Evolutionary conservation across 169 alveolate genomes (phyloP).

Genomic region (Amoebophrya sp.): DNA sequence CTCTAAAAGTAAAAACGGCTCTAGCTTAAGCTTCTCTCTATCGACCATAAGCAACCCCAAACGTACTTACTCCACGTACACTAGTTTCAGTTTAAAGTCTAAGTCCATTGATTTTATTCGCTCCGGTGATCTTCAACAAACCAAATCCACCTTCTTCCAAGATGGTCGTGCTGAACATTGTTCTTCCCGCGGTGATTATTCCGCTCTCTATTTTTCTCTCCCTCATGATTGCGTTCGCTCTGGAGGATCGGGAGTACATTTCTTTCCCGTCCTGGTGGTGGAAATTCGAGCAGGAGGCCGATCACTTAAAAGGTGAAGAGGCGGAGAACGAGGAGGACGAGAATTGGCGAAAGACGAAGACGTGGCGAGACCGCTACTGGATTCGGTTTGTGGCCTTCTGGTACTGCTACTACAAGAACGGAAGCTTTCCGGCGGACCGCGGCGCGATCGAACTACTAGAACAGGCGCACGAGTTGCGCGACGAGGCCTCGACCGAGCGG

Average conservation of each 20-base stretch:
- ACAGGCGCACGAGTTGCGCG: background rate
- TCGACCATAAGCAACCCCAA: background rate
- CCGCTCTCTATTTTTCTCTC: background rate
- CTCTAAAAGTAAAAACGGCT: background rate
- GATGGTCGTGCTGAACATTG: no score
- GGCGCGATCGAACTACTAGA: background rate
- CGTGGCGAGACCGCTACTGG: no score
- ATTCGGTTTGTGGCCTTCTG: background rate
- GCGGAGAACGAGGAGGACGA: no score
- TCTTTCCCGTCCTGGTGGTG: background rate
- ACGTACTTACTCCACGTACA: no score
- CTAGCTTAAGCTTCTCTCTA: background rate
- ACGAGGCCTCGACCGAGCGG: background rate
- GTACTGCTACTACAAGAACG: background rate
- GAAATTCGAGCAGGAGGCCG: no score
- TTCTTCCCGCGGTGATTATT: background rate
- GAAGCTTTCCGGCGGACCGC: background rate
- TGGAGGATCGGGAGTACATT: background rate
- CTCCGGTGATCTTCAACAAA: no score
- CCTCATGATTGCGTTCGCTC: background rate
- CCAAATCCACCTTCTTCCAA: no score
- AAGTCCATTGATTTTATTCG: no score
- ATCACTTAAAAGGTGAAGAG: no score
- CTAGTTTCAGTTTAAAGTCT: no score
- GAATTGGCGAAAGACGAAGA: no score